phyloP scores from a whole-genome alignment of 805 yeast genomes.

The Lachancea waltii region DNA sequence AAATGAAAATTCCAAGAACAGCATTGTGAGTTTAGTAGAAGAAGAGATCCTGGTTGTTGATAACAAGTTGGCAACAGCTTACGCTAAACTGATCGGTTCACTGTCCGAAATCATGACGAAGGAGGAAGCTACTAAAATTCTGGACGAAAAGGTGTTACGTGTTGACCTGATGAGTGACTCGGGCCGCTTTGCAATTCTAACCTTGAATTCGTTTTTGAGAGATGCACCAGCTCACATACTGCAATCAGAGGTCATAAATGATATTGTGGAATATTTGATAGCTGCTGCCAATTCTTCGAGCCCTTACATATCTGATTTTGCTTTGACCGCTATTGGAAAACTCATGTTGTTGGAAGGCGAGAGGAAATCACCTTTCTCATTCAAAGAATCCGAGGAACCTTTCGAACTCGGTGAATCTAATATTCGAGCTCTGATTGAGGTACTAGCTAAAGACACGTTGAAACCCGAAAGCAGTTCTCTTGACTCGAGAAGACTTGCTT shows the following conservation, averaged over 20 bases:
- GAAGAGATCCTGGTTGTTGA: constrained; percentile 51
- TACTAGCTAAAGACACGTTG: constrained; percentile 43
- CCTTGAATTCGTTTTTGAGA: constrained; percentile 72
- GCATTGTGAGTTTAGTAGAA: constrained; percentile 68
- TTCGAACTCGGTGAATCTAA: constrained; percentile 41
- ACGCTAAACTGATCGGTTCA: constrained; percentile 74
- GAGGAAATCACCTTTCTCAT: constrained; percentile 32
- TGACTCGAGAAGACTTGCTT: constrained; percentile 73
- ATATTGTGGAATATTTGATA: constrained; percentile 44
- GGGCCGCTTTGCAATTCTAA: constrained; percentile 58
- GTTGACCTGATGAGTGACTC: constrained; percentile 38
- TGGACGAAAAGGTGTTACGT: constrained; percentile 52
- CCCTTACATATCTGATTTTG: constrained; percentile 63
- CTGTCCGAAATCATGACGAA: constrained; percentile 57
- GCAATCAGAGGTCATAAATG: constrained; percentile 43
- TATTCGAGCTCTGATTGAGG: constrained; percentile 39
- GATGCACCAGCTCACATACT: constrained; percentile 66
- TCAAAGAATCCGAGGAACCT: constrained; percentile 22
- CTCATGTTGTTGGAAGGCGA: constrained; percentile 49
- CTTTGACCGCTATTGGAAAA: constrained; percentile 78
- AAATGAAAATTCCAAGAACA: constrained; percentile 63
- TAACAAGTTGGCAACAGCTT: constrained; percentile 63
- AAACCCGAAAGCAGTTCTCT: constrained; percentile 54
- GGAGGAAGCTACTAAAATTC: constrained; percentile 57
- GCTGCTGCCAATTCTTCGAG: constrained; percentile 36